phyloP scores from a whole-genome alignment of 169 alveolate genomes.

The Cryptosporidium muris region DNA sequence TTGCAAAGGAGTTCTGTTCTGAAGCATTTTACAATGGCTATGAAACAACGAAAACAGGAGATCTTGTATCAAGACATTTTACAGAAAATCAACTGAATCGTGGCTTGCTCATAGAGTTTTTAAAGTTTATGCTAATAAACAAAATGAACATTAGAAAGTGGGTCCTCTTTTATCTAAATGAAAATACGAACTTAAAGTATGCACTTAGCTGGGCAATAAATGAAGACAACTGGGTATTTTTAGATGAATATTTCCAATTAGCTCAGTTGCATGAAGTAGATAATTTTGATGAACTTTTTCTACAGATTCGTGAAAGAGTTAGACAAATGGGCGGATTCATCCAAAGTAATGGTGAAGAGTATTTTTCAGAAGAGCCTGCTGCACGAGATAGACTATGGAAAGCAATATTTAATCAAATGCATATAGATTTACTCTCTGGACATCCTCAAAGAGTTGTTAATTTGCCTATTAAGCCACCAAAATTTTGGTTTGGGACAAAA shows the following conservation, averaged over 20 bases:
- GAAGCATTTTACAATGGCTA: slow-evolving; percentile 53
- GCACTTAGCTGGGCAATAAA: slow-evolving; percentile 61
- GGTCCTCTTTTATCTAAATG: slow-evolving; percentile 52
- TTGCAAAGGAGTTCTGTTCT: slow-evolving; percentile 48
- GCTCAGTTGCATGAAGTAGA: slow-evolving; percentile 57
- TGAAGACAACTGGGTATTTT: slow-evolving; percentile 62
- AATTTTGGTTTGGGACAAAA: slow-evolving; percentile 57
- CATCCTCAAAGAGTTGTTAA: slow-evolving; percentile 47
- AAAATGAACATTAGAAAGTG: slow-evolving; percentile 52
- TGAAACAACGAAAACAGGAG: slow-evolving; percentile 1
- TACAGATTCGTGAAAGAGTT: slow-evolving; percentile 60
- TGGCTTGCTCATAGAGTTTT: slow-evolving; percentile 43
- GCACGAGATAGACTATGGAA: slow-evolving; percentile 58
- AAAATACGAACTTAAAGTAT: slow-evolving; percentile 34
- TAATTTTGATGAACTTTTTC: slow-evolving; percentile 36
- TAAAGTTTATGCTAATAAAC: slow-evolving; percentile 35
- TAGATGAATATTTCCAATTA: slow-evolving; percentile 27
- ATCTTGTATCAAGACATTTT: slow-evolving; percentile 32
- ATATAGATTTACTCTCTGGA: slow-evolving; percentile 41
- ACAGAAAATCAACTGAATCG: slow-evolving; percentile 50
- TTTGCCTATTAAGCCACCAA: slow-evolving; percentile 52
- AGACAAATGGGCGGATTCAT: slow-evolving; percentile 69
- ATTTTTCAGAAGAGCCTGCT: slow-evolving; percentile 1
- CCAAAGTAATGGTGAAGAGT: slow-evolving; percentile 11
- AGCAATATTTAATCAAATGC: slow-evolving; percentile 53